Evolutionary conservation across 441 rosid species (phyloP).

Genomic region (Kokia cookei): DNA sequence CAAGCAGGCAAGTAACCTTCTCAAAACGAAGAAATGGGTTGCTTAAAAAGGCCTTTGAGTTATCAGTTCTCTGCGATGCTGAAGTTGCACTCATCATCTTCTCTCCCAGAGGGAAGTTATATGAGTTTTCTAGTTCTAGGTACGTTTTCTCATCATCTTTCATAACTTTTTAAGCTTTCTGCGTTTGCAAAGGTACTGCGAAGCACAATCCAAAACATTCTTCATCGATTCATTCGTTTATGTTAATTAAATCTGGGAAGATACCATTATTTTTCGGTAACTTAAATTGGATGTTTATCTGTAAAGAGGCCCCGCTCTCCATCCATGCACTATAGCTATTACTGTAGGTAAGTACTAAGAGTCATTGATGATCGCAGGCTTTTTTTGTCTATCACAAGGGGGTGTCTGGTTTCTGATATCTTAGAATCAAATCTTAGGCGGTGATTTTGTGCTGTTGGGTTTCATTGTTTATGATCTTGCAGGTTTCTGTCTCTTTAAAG

Average conservation of each 20-base stretch:
- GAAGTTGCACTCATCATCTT: slow-evolving; percentile 86
- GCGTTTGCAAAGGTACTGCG: background rate
- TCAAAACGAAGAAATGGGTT: slow-evolving; percentile 87
- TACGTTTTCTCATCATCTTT: slow-evolving; percentile 14
- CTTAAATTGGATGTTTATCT: background rate
- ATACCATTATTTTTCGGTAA: background rate
- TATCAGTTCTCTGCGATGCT: slow-evolving; percentile 86
- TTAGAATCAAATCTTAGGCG: slow-evolving; percentile 4
- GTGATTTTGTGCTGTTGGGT: slow-evolving; percentile 6
- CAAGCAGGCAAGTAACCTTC: slow-evolving; percentile 93
- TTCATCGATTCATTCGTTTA: background rate
- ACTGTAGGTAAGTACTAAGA: slow-evolving; percentile 9
- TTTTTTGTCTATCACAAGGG: slow-evolving; percentile 4
- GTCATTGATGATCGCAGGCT: slow-evolving; percentile 9
- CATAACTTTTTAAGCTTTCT: background rate
- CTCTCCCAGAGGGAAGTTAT: slow-evolving; percentile 80
- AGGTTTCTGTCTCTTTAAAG: background rate
- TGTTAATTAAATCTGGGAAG: background rate
- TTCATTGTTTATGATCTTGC: background rate
- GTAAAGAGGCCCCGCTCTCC: background rate
- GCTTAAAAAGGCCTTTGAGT: slow-evolving; percentile 82
- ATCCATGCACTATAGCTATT: background rate
- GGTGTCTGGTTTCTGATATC: slow-evolving; percentile 9
- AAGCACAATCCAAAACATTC: background rate
- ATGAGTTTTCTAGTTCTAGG: slow-evolving; percentile 77